Conservation (phyloP, 2,329 filamentous ascomycete species). For the Phialocephala sp. region DNA sequence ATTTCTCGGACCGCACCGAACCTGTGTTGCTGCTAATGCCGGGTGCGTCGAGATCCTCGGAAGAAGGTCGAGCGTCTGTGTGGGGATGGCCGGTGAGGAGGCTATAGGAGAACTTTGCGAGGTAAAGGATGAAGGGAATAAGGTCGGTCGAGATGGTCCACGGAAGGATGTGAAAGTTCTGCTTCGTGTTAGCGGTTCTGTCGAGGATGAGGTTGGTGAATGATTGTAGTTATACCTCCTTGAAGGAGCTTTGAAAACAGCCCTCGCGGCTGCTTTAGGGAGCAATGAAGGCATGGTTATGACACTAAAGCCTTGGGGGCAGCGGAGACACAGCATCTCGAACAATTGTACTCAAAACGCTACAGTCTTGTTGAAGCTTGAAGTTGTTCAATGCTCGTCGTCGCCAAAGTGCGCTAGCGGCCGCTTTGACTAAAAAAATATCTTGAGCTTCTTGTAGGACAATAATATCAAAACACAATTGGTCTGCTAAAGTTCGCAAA, state of each 20-base stretch:
- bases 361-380: slow-evolving; percentile 15
- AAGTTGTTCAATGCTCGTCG: slow-evolving; percentile 14
- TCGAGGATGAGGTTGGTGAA: not conserved
- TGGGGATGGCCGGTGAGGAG: not conserved
- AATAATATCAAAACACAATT: slow-evolving; percentile 3
- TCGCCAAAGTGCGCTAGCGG: slow-evolving; percentile 33
- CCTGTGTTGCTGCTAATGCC: slow-evolving; percentile 38
- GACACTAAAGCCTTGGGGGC: slow-evolving; percentile 34
- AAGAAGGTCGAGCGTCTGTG: slow-evolving; percentile 35
- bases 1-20: slow-evolving; percentile 43
- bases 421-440: slow-evolving; percentile 27
- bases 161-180: slow-evolving; percentile 42
- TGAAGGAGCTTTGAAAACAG: slow-evolving; percentile 22
- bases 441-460: not conserved
- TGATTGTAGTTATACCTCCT: slow-evolving; percentile 32
- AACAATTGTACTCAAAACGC: slow-evolving; percentile 16
- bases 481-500: not conserved
- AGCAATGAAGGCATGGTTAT: slow-evolving; percentile 22
- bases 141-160: slow-evolving; percentile 37
- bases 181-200: slow-evolving; percentile 15
- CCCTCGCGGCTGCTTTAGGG: slow-evolving; percentile 20
- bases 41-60: slow-evolving; percentile 43
- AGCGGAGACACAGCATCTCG: slow-evolving; percentile 42
- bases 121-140: slow-evolving; percentile 29
- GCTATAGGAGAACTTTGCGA: slow-evolving; percentile 22